Conservation (phyloP, 2,329 filamentous ascomycete species). For the Beauveria sp. region DNA sequence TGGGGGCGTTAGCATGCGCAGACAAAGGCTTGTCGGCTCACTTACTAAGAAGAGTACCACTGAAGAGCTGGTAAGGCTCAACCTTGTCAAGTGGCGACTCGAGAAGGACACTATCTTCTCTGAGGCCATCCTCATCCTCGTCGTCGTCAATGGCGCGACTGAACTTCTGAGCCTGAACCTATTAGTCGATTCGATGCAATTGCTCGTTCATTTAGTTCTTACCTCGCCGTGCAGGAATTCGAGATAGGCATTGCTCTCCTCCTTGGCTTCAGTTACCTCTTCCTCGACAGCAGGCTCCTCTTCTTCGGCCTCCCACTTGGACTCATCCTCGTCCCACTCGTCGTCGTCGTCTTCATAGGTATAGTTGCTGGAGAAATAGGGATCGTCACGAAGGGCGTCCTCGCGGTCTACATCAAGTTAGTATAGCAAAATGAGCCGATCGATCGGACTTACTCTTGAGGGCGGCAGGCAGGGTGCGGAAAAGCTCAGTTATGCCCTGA, state of each 20-base stretch:
- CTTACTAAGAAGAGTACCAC: conserved; percentile 73
- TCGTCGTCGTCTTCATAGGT: conserved; percentile 70
- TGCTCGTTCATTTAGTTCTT: conserved; percentile 19
- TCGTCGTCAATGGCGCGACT: conserved; percentile 59
- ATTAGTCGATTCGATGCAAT: conserved; percentile 16
- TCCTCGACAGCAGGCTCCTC: conserved; percentile 58
- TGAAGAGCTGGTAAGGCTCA: conserved; percentile 89
- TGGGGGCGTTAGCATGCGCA: conserved; percentile 26
- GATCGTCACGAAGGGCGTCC: conserved; percentile 85
- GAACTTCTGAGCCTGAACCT: conserved; percentile 70
- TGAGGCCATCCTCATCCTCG: conserved; percentile 71
- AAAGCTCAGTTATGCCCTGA: conserved; percentile 79
- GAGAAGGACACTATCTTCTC: conserved; percentile 85
- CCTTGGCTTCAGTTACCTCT: conserved; percentile 59
- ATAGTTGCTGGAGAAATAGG: conserved; percentile 57
- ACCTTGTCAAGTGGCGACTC: conserved; percentile 93
- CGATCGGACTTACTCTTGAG: conserved; percentile 60
- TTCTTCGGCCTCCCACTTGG: conserved; percentile 70
- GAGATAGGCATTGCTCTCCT: conserved; percentile 89
- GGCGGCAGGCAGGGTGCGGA: conserved; percentile 82
- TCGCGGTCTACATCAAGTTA: conserved; percentile 61
- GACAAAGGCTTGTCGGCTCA: conserved; percentile 17
- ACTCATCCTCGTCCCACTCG: conserved; percentile 75
- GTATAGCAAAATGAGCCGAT: conserved; percentile 3
- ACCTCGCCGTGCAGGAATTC: conserved; percentile 93